These are phyloP conservation scores for Sclerotinia sclerotiorum DNA, from an alignment of 2,329 filamentous ascomycete genomes.

Conservation along the genomic window DNA sequence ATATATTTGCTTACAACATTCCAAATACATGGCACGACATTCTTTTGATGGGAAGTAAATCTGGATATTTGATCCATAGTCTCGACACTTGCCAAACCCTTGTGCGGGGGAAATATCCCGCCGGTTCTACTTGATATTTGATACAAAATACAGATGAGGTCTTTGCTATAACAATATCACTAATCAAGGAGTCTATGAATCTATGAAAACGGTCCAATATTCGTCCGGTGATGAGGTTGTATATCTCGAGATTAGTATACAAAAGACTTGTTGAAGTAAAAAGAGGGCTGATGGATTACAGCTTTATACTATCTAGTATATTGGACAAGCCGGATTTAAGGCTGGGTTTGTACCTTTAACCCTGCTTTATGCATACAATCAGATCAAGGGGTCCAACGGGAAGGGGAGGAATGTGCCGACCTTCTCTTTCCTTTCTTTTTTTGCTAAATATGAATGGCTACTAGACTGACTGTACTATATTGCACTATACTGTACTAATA, in stretches of 20 bases:
- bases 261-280: background rate
- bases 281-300: background rate
- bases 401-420: conserved; percentile 1
- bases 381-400: conserved; percentile 8
- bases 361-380: conserved; percentile 12
- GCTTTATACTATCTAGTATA: background rate
- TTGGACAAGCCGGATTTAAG: background rate
- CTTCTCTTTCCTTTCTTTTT: background rate
- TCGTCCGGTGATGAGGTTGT: too few relatives aligned
- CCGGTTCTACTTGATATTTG: too few relatives aligned
- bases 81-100: too few relatives aligned
- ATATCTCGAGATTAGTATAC: too few relatives aligned
- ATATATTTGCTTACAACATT: background rate
- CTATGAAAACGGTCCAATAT: too few relatives aligned
- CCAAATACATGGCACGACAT: conserved; percentile 1
- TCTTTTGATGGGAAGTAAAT: background rate
- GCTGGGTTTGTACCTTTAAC: background rate
- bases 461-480: background rate
- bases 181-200: too few relatives aligned
- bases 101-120: too few relatives aligned
- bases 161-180: too few relatives aligned
- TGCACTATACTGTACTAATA: too few relatives aligned
- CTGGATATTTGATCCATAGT: background rate
- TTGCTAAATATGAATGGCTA: background rate
- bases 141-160: too few relatives aligned